Conservation (phyloP, 352 stramenopile species). For the Pythium guiyangense region DNA sequence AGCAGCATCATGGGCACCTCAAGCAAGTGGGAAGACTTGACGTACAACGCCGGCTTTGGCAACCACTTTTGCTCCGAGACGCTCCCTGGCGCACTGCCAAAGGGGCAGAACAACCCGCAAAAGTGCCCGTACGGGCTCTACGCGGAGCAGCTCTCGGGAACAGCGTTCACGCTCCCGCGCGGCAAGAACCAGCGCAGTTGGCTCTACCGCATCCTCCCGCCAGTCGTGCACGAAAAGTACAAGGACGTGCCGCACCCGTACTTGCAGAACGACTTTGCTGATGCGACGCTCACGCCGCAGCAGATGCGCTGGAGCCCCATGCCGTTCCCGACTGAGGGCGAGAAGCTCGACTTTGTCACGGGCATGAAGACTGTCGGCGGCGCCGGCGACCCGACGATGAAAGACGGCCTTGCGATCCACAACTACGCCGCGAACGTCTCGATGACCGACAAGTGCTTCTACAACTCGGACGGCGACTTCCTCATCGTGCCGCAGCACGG, state of each 20-base stretch:
- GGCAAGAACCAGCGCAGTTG: slow-evolving; percentile 88
- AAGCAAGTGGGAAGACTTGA: slow-evolving; percentile 47
- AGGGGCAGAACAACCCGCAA: slow-evolving; percentile 94
- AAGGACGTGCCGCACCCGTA: slow-evolving; percentile 34
- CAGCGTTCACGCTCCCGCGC: slow-evolving; percentile 93
- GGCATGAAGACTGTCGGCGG: slow-evolving; percentile 85
- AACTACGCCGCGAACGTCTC: slow-evolving; percentile 89
- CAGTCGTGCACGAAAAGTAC: slow-evolving; percentile 78
- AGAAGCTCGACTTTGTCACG: slow-evolving; percentile 85
- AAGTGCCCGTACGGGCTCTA: slow-evolving; percentile 91
- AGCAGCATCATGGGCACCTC: slow-evolving; percentile 3
- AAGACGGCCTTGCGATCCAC: slow-evolving; percentile 92
- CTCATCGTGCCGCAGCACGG: slow-evolving; percentile 94
- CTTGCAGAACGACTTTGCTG: slow-evolving; percentile 66
- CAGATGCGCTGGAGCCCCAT: slow-evolving; percentile 92
- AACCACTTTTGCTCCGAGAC: slow-evolving; percentile 94
- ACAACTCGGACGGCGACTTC: slow-evolving; percentile 97
- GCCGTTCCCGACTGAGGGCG: slow-evolving; percentile 45
- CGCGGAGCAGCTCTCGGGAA: slow-evolving; percentile 95
- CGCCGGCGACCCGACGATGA: slow-evolving; percentile 87
- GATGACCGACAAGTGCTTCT: slow-evolving; percentile 91
- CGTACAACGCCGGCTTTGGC: slow-evolving; percentile 91
- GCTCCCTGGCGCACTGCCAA: slow-evolving; percentile 84
- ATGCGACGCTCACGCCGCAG: slow-evolving; percentile 80
- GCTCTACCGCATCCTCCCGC: slow-evolving; percentile 92